Evolutionary conservation across 23 red algal genomes (phyloP).

Genomic region (Gracilaria caudata): DNA sequence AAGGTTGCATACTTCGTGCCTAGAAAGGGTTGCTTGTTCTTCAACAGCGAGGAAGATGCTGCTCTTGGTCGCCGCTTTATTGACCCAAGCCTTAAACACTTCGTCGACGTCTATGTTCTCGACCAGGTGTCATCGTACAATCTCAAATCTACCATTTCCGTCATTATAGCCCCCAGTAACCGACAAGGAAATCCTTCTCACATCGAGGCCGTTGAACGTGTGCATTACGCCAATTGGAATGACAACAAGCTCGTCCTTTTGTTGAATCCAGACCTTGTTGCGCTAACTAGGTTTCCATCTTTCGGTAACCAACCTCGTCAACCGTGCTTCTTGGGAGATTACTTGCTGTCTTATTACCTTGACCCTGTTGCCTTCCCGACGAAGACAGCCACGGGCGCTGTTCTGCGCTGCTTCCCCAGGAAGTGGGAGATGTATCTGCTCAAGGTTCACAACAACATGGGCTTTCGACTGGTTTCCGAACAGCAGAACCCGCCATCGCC

Average conservation of each 20-base stretch:
- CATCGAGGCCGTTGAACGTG: constrained; percentile 65
- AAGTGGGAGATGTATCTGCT: constrained; percentile 73
- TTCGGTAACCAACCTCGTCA: constrained; percentile 34
- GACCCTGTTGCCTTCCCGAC: constrained; percentile 53
- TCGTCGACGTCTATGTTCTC: constrained; percentile 31
- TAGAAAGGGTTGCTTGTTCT: neutral
- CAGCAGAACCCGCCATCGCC: constrained; percentile 29
- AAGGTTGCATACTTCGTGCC: constrained; percentile 10
- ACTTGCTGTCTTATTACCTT: constrained; percentile 60
- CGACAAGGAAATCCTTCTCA: constrained; percentile 34
- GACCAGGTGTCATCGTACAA: constrained; percentile 1
- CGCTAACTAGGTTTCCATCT: constrained; percentile 30
- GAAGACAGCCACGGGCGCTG: constrained; percentile 49
- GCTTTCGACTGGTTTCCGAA: constrained; percentile 61
- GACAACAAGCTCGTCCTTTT: constrained; percentile 34
- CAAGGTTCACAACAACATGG: constrained; percentile 38
- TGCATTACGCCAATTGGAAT: constrained; percentile 60
- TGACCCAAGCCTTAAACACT: neutral
- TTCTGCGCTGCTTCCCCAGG: constrained; percentile 68
- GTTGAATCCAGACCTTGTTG: constrained; percentile 56
- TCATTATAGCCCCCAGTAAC: constrained; percentile 61
- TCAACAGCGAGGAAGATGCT: constrained; percentile 41
- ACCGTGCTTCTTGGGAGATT: constrained; percentile 59
- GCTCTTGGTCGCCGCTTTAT: neutral
- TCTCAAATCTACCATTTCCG: constrained; percentile 24